Base-by-base conservation (phyloP, 2,329 filamentous ascomycete species). In the Pyrenochaeta sp. region DNA sequence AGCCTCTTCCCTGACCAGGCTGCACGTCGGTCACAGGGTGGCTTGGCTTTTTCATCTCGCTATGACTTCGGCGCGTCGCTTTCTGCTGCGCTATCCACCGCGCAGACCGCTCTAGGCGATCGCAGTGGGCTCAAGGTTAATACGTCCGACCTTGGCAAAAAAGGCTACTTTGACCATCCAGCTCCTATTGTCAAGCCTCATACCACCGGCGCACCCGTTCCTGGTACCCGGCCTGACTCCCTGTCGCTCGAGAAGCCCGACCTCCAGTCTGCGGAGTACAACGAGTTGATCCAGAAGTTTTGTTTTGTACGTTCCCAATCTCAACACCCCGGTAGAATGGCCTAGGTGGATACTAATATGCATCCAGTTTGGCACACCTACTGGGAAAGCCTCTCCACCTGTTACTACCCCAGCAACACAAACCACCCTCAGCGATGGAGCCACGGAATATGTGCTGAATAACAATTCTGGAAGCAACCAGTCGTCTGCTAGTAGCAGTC, bases 271-370 rank as follows among this genome's bases (percentile, higher is more conserved):
- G 88, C 91, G 56, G 93, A 94, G 55, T 98, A 99, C 76, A 91
- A 96, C 79, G 95, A 99, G 79, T 85, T 99, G 63, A 90, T 99
- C 77, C 93, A 96, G 82, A 97, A 96, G 82, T 99, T 97, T 84
- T 99, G 95, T 85, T 99, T 98, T 87, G 94, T 97, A 94, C 87
- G 94, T 96, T 84, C 84, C 69, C 67, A 69, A 72, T 72, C 63
- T 72, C 67, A 69, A 66, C 73, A 65, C 63, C 60, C 66, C 60
- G 59, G 58, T 60, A 71, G 67, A 64, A 64, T 63, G 64, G 69
- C 65, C 65, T 72, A 67, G 65, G 64, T 68, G 71, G 69, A 69
- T 69, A 70, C 74, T 78, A 76, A 79, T 74, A 64, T 53, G 69
- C 64, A 64, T 68, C 62, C 72, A 83, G 82, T 84, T 80, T 75